A percentile compares a stretch with the other conserved stretches of the same genome.
Conservation (phyloP, 129 eudicot species). For the Escallonia herrerae region DNA sequence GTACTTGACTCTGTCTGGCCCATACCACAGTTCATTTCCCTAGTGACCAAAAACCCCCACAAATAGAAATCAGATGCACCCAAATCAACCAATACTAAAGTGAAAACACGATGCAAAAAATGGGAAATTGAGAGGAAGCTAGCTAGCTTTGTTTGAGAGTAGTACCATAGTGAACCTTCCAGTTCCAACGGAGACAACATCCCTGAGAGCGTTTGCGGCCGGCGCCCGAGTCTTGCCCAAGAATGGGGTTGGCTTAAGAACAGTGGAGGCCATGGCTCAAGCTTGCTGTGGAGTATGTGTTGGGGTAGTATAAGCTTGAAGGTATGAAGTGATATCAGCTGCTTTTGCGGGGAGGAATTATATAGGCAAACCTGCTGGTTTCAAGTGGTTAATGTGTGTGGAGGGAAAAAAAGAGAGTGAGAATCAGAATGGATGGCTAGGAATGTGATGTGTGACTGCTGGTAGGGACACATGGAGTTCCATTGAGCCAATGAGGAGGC, state of each 20-base stretch:
- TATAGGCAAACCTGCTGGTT: too few relatives aligned
- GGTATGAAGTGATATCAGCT: neutral
- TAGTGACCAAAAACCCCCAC: neutral
- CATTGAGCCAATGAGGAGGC: constrained; percentile 9
- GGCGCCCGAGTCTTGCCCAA: constrained; percentile 15
- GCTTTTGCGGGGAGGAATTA: neutral
- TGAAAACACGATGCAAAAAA: neutral
- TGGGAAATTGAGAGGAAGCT: neutral
- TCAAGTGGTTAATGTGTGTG: neutral
- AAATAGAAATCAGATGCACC: neutral
- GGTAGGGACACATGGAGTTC: neutral
- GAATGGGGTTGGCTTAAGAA: constrained; percentile 21
- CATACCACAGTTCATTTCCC: constrained; percentile 31
- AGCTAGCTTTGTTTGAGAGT: neutral
- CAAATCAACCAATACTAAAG: neutral
- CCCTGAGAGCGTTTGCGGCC: constrained; percentile 21
- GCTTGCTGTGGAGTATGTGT: constrained; percentile 22
- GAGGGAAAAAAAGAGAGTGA: constrained; percentile 2
- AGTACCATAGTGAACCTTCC: constrained; percentile 23
- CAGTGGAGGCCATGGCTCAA: constrained; percentile 14
- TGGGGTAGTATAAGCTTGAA: neutral
- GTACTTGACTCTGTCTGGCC: constrained; percentile 34
- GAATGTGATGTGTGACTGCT: constrained; percentile 15
- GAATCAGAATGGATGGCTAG: constrained; percentile 5
- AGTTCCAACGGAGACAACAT: constrained; percentile 20